Evolutionary conservation across 257 asterid genomes (phyloP).

Genomic region (Prunella vulgaris): DNA sequence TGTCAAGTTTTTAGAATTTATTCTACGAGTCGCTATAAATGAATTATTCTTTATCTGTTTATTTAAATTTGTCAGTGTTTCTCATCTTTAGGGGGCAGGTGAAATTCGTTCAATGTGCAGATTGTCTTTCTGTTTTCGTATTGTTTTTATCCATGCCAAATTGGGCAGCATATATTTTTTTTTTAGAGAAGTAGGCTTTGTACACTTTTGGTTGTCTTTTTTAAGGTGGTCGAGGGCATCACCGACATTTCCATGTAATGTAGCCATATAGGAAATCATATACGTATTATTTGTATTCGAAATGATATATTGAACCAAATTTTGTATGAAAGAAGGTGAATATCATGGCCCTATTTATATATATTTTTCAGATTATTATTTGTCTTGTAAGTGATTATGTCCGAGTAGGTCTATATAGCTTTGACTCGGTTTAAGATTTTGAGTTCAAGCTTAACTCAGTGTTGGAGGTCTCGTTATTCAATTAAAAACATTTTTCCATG

Average conservation of each 20-base stretch:
- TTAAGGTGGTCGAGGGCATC: conserved; percentile 26
- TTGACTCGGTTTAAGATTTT: too few relatives aligned
- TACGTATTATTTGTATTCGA: background rate
- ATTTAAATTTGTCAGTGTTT: conserved; percentile 8
- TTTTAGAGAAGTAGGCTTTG: conserved; percentile 31
- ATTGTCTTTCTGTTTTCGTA: conserved; percentile 23
- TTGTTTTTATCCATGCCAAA: conserved; percentile 27
- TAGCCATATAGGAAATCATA: conserved; percentile 10
- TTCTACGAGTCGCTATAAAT: conserved; percentile 25
- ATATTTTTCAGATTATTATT: background rate
- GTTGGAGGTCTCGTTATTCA: too few relatives aligned
- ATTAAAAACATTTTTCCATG: too few relatives aligned
- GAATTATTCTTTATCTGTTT: conserved; percentile 25
- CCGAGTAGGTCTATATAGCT: too few relatives aligned
- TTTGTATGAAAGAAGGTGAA: background rate
- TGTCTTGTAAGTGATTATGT: too few relatives aligned
- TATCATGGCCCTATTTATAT: background rate
- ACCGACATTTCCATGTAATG: conserved; percentile 21
- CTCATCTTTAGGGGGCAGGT: conserved; percentile 32
- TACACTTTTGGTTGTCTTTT: conserved; percentile 6
- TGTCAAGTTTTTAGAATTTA: conserved; percentile 27
- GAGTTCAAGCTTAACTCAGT: too few relatives aligned
- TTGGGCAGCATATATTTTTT: conserved; percentile 33
- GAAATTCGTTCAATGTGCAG: conserved; percentile 29
- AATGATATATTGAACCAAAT: too few relatives aligned